Conservation (phyloP, 768 basidiomycete genomes). For the Paxillus ammoniavirescens region DNA sequence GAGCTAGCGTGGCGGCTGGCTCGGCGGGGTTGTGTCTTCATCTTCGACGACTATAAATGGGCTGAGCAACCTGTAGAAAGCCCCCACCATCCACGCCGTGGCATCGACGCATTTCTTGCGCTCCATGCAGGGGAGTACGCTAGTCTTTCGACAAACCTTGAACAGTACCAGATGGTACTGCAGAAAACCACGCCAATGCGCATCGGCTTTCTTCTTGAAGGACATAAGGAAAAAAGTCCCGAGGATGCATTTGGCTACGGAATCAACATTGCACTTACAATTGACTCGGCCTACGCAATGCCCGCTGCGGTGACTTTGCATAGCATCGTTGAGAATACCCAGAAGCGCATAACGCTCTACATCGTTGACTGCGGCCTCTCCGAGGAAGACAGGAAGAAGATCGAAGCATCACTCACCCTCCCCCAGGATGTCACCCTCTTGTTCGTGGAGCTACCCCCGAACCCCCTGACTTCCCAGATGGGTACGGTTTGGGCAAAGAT, state of each 20-base stretch:
- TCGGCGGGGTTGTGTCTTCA: constrained; percentile 46
- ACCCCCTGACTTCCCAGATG: constrained; percentile 25
- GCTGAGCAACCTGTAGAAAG: constrained; percentile 45
- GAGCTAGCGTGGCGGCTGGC: constrained; percentile 59
- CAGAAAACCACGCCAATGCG: constrained; percentile 50
- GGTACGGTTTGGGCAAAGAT: constrained; percentile 50
- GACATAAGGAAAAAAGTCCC: not conserved
- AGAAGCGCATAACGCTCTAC: constrained; percentile 46
- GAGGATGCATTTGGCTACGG: constrained; percentile 40
- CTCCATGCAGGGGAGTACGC: constrained; percentile 52
- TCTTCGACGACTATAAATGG: constrained; percentile 63
- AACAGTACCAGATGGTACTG: constrained; percentile 52
- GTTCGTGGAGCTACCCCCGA: constrained; percentile 39
- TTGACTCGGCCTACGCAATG: constrained; percentile 46
- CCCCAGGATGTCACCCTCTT: constrained; percentile 36
- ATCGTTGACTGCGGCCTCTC: constrained; percentile 47
- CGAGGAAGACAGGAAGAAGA: constrained; percentile 31
- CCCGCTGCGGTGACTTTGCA: constrained; percentile 47
- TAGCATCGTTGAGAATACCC: constrained; percentile 37
- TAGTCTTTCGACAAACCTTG: constrained; percentile 31
- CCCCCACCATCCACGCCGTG: constrained; percentile 53
- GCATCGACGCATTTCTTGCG: constrained; percentile 52
- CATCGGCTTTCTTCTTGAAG: constrained; percentile 43
- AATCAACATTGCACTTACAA: constrained; percentile 45
- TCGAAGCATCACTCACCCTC: constrained; percentile 29